Conservation (phyloP, 2,329 filamentous ascomycete genomes). For the Grosmannia huntii region DNA sequence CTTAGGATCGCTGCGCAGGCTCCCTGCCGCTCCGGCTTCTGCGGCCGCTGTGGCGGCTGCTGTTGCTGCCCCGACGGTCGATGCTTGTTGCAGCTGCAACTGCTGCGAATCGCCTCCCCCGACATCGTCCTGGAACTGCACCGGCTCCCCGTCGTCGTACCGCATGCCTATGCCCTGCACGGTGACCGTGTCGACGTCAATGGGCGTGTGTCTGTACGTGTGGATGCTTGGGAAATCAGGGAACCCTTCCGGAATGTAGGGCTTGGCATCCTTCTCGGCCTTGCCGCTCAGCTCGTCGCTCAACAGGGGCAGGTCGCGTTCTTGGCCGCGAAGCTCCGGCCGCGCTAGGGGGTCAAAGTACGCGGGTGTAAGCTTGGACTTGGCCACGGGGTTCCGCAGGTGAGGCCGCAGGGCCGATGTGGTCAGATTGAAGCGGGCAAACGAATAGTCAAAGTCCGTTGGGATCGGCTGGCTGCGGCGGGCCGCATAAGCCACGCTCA, state of each 20-base stretch:
- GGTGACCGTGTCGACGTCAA: slow-evolving; percentile 23
- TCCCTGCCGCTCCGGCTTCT: slow-evolving; percentile 11
- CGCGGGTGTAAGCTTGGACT: slow-evolving; percentile 22
- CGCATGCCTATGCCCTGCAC: slow-evolving; percentile 15
- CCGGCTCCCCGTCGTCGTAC: slow-evolving; percentile 17
- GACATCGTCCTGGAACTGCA: slow-evolving; percentile 6
- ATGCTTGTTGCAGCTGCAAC: slow-evolving; percentile 1
- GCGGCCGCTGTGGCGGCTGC: neutral
- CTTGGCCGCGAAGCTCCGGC: slow-evolving; percentile 9
- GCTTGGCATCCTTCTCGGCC: slow-evolving; percentile 39
- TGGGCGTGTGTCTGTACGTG: slow-evolving; percentile 48
- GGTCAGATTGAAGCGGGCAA: slow-evolving; percentile 39
- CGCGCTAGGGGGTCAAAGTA: slow-evolving; percentile 22
- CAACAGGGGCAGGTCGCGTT: slow-evolving; percentile 28
- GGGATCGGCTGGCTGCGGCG: slow-evolving; percentile 42
- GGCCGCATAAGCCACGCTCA: slow-evolving; percentile 31
- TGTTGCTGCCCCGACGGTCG: slow-evolving; percentile 16
- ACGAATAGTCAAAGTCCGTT: slow-evolving; percentile 41
- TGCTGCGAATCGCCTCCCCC: slow-evolving; percentile 3
- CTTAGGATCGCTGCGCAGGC: slow-evolving; percentile 34
- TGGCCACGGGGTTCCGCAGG: slow-evolving; percentile 37
- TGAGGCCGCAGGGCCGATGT: slow-evolving; percentile 41
- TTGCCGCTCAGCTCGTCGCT: slow-evolving; percentile 45
- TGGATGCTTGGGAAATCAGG: slow-evolving; percentile 52
- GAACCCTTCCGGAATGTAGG: slow-evolving; percentile 45